A percentile compares a stretch with the other conserved stretches of the same genome.
Conservation (phyloP, 495 filamentous ascomycete genomes). For the Podospora appendiculata region DNA sequence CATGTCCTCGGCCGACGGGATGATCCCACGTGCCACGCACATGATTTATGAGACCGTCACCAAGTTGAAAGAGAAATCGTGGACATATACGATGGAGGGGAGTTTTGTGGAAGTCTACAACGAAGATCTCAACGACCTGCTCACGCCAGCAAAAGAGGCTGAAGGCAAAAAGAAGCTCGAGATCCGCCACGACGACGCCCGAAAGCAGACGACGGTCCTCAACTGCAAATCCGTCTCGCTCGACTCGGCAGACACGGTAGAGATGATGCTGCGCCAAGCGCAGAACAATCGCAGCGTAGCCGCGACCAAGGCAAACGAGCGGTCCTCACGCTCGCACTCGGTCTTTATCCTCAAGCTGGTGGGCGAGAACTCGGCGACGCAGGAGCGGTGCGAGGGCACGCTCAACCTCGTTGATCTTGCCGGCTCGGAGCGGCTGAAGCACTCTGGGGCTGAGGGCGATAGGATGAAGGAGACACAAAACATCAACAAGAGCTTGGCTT, state of each 20-base stretch:
- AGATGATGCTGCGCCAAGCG: constrained; percentile 68
- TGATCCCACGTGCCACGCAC: constrained; percentile 89
- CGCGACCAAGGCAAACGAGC: constrained; percentile 92
- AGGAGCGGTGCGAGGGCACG: constrained; percentile 82
- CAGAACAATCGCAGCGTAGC: constrained; percentile 82
- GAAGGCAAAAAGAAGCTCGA: constrained; percentile 86
- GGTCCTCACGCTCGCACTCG: constrained; percentile 87
- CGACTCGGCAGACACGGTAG: constrained; percentile 70
- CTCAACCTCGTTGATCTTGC: constrained; percentile 95
- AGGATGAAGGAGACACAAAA: constrained; percentile 90
- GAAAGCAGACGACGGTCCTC: constrained; percentile 75
- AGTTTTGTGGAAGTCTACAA: constrained; percentile 99
- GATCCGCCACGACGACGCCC: constrained; percentile 76
- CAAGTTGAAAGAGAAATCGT: constrained; percentile 79
- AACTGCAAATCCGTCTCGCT: constrained; percentile 73
- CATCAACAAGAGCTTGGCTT: constrained; percentile 90
- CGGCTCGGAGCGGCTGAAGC: constrained; percentile 83
- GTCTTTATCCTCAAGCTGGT: constrained; percentile 91
- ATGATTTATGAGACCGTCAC: constrained; percentile 88
- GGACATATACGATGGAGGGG: constrained; percentile 90
- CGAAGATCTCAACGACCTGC: constrained; percentile 87
- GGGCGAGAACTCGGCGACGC: constrained; percentile 72
- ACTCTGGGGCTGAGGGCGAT: constrained; percentile 75
- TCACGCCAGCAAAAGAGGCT: constrained; percentile 63
- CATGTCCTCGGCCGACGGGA: constrained; percentile 88